phyloP scores from a whole-genome alignment of 2,329 filamentous ascomycete species.

The Penicillium digitatum region DNA sequence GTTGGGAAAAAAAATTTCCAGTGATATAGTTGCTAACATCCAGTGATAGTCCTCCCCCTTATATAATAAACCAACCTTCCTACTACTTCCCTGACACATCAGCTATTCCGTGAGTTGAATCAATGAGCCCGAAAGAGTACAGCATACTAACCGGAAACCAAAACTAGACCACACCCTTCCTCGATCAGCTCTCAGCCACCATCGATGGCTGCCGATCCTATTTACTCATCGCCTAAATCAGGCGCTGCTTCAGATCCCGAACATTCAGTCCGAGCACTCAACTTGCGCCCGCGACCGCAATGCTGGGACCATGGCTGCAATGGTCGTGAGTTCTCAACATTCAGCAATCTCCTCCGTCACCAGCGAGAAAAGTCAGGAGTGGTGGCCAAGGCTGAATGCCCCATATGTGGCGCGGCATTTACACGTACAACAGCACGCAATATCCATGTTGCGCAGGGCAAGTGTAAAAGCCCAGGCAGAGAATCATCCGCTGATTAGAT shows the following conservation, averaged over 20 bases:
- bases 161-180: slow-evolving; percentile 21
- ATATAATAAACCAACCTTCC: slow-evolving; percentile 32
- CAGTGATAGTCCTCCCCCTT: slow-evolving; percentile 27
- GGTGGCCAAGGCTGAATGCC: slow-evolving; percentile 81
- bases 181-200: slow-evolving; percentile 28
- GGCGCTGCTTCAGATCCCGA: slow-evolving; percentile 34
- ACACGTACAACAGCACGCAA: slow-evolving; percentile 85
- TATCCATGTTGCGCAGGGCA: slow-evolving; percentile 80
- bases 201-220: slow-evolving; percentile 23
- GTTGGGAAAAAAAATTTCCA: not conserved
- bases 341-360: slow-evolving; percentile 88
- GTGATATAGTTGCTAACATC: slow-evolving; percentile 10
- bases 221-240: slow-evolving; percentile 30
- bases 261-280: slow-evolving; percentile 63
- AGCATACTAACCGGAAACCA: slow-evolving; percentile 10
- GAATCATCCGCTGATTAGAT: slow-evolving; percentile 29
- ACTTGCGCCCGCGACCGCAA: slow-evolving; percentile 82
- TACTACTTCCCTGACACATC: slow-evolving; percentile 34
- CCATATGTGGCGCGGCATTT: slow-evolving; percentile 88
- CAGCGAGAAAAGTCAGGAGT: slow-evolving; percentile 93
- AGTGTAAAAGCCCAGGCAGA: slow-evolving; percentile 66
- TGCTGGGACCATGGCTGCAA: slow-evolving; percentile 98
- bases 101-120: slow-evolving; percentile 29
- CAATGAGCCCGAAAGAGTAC: not conserved
- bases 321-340: slow-evolving; percentile 90